A percentile compares a stretch with the other conserved stretches of the same genome.
Evolutionary conservation across 1,284 basidiomycete species (phyloP).

Genomic region (Moesziomyces sp.): DNA sequence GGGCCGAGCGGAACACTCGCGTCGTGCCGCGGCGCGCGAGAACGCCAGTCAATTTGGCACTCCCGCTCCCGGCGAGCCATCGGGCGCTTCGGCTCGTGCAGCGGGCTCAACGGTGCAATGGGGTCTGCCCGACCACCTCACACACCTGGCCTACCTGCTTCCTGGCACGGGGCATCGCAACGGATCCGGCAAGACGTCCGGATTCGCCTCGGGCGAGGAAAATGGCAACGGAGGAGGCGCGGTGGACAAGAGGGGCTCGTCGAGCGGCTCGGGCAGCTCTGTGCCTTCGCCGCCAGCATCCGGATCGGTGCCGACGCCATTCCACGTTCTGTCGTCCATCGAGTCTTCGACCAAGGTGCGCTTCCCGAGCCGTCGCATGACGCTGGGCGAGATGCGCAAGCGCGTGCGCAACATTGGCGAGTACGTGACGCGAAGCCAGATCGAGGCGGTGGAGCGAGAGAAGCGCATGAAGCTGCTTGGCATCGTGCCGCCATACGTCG

Average conservation of each 20-base stretch:
- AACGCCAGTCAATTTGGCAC: conserved; percentile 50
- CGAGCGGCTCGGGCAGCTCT: conserved; percentile 27
- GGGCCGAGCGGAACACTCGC: conserved; percentile 36
- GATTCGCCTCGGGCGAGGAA: conserved; percentile 11
- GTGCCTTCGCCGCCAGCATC: conserved; percentile 23
- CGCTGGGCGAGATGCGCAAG: conserved; percentile 96
- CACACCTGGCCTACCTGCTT: conserved; percentile 84
- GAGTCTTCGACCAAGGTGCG: conserved; percentile 91
- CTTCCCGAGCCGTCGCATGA: conserved; percentile 93
- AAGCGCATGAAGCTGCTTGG: conserved; percentile 71
- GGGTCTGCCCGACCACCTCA: conserved; percentile 92
- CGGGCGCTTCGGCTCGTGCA: conserved; percentile 12
- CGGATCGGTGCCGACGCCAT: conserved; percentile 76
- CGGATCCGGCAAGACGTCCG: conserved; percentile 69
- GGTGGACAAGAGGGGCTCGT: conserved; percentile 21
- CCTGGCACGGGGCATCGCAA: conserved; percentile 73
- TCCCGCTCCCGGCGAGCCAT: conserved; percentile 43
- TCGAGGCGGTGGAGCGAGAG: conserved; percentile 68
- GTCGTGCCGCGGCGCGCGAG: conserved; percentile 36
- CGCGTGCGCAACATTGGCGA: conserved; percentile 89
- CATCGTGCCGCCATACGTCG: conserved; percentile 69
- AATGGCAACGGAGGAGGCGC: conserved; percentile 5
- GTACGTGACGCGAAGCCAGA: conserved; percentile 74
- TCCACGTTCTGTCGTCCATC: conserved; percentile 63
- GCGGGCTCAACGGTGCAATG: conserved; percentile 80